Evolutionary conservation across 805 yeast genomes (phyloP).

Genomic region (Candida sithepensis): DNA sequence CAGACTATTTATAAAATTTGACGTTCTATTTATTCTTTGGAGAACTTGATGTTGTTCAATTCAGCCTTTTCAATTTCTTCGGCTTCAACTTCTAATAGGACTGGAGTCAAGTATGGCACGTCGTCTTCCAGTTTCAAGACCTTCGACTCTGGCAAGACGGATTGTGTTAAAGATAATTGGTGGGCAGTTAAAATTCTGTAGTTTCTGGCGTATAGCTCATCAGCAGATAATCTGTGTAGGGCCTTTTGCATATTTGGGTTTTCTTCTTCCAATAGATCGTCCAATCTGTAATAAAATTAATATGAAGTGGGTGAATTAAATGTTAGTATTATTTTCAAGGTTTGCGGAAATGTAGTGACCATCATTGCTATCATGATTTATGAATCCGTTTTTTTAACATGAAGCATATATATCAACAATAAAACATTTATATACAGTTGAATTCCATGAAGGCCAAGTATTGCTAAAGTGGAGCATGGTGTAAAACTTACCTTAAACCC

Average conservation of each 20-base stretch:
- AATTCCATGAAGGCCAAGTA: too few species aligned
- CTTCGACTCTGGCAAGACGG: conserved; percentile 76
- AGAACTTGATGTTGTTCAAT: conserved; percentile 65
- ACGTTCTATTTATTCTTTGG: background rate
- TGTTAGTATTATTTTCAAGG: conserved; percentile 15
- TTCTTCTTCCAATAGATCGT: conserved; percentile 87
- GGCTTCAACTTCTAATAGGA: conserved; percentile 90
- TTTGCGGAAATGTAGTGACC: background rate
- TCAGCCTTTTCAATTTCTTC: conserved; percentile 85
- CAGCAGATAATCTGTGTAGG: conserved; percentile 77
- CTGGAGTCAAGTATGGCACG: conserved; percentile 78
- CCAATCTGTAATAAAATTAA: conserved; percentile 45
- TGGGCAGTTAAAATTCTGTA: conserved; percentile 91
- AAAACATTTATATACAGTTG: too few species aligned
- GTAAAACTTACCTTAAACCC: conserved; percentile 59
- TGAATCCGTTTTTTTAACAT: too few species aligned
- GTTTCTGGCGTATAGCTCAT: conserved; percentile 84
- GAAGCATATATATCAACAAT: too few species aligned
- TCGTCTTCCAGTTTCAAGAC: conserved; percentile 79
- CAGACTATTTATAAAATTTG: background rate
- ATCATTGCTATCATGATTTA: background rate
- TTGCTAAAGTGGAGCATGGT: too few species aligned
- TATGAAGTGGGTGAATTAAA: conserved; percentile 1
- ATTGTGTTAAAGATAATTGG: conserved; percentile 81
- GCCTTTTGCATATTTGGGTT: conserved; percentile 84